Evolutionary conservation across 169 alveolate species (phyloP), one percentile per base, ranked within the genome.

Genomic region (Eimeria maxima): DNA sequence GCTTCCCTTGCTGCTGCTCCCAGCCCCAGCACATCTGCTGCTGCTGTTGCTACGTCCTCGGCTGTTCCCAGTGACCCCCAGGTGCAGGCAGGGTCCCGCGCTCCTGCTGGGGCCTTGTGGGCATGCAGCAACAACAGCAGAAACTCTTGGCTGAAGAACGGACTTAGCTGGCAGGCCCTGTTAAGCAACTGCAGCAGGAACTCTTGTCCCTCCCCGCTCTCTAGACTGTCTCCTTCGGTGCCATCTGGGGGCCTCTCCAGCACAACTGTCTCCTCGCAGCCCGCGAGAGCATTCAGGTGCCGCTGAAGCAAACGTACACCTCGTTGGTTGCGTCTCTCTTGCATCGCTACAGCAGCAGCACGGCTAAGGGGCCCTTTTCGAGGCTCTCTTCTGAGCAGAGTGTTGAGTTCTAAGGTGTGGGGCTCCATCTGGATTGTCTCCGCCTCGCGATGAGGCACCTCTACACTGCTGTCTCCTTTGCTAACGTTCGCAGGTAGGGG

Each of bases 11-110:
- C 53, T 33, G 53, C 86, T 29, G 53, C 86, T 1, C 45, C 86
- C 86, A 74, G 86, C 53, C 86, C 86, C 53, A 74, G 86, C 86
- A 33, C 55, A 53, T 74, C 86, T n/a, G 53, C 27, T n/a, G 45
- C 24, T 45, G 27, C 86, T 33, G 55, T 11, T 33, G 86, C 55
- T 16, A 22, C 14, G 11, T 10, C 57, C 53, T n/a, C 55, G 0
- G 60, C 16, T 0, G 57, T 11, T 50, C 18, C 57, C 11, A 11
- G 18, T 50, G 57, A n/a, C n/a, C 57, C 11, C 57, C 57, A 50
- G 57, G 11, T 7, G 57, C 5, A 33, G 50, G 84, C 84, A 65
- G 84, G 50, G 84, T 3, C 18, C 2, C 53, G 24, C 55, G 55
- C 53, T 33, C 86, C 53, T 33, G 55, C 86, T 29, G 86, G 55